phyloP scores from a whole-genome alignment of 257 asterid genomes.

The Penstemon newberryi region DNA sequence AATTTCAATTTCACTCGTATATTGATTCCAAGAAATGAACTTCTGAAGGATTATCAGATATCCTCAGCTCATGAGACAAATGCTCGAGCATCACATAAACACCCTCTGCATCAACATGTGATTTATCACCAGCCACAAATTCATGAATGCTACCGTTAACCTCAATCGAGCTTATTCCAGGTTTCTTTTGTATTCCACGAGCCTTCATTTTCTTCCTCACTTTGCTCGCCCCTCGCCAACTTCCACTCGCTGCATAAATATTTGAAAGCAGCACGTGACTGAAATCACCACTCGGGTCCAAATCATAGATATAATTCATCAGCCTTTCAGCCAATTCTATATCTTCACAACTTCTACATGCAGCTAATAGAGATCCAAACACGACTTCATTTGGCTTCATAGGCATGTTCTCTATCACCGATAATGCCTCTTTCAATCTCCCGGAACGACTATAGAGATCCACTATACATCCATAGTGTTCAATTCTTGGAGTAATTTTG shows the following conservation, averaged over 20 bases:
- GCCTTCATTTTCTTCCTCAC: constrained; percentile 81
- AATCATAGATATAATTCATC: constrained; percentile 43
- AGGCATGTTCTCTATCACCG: constrained; percentile 55
- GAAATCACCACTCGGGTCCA: constrained; percentile 59
- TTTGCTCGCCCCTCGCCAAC: constrained; percentile 72
- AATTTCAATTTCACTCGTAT: constrained; percentile 17
- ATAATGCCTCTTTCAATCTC: constrained; percentile 60
- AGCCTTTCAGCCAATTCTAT: constrained; percentile 56
- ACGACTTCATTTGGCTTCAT: constrained; percentile 69
- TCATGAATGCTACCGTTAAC: constrained; percentile 45
- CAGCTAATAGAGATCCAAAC: constrained; percentile 68
- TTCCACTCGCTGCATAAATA: constrained; percentile 62
- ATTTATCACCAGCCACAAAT: constrained; percentile 65
- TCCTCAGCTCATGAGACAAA: constrained; percentile 47
- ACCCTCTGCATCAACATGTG: constrained; percentile 44
- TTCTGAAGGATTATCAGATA: constrained; percentile 29
- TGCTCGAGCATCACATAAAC: constrained; percentile 43
- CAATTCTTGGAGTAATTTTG: constrained; percentile 56
- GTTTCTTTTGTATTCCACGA: constrained; percentile 60
- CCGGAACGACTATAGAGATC: constrained; percentile 78
- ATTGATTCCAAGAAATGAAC: constrained; percentile 21
- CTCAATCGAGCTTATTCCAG: constrained; percentile 68
- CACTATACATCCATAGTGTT: constrained; percentile 79
- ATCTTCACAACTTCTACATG: constrained; percentile 52
- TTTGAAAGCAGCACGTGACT: constrained; percentile 65